Percentiles rank a stretch among this genome's conserved stretches.
Evolutionary conservation across 73 alveolate genomes (phyloP).

Genomic region (Effrenium voratum): DNA sequence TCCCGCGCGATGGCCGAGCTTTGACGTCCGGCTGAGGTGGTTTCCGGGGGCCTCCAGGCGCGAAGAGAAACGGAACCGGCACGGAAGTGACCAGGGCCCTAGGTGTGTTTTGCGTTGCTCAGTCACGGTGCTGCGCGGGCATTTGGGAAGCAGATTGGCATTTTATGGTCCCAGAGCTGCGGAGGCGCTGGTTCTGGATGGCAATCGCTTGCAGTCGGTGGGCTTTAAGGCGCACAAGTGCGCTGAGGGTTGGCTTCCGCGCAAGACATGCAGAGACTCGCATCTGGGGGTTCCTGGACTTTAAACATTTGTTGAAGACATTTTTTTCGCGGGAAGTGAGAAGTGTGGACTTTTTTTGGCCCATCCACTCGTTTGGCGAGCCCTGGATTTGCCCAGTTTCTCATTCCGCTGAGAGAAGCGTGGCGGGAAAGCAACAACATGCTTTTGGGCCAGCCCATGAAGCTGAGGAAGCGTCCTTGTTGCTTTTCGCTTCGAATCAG

Average conservation of each 20-base stretch:
- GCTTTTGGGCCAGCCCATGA: too few relatives aligned
- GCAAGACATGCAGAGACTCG: too few relatives aligned
- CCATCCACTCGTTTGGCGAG: background rate
- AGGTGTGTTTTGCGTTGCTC: background rate
- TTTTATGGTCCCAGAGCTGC: background rate
- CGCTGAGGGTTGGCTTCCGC: background rate
- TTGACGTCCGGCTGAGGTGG: background rate
- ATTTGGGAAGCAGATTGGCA: background rate
- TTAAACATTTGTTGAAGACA: too few relatives aligned
- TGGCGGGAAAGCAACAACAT: too few relatives aligned
- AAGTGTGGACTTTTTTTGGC: background rate
- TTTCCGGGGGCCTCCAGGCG: conserved; percentile 46
- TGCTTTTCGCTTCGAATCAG: too few relatives aligned
- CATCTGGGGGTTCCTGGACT: too few relatives aligned
- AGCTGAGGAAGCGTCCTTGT: too few relatives aligned
- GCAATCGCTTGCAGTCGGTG: conserved; percentile 17
- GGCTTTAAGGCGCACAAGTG: conserved; percentile 15
- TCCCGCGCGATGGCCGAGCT: background rate
- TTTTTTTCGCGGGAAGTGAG: background rate
- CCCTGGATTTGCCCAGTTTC: background rate
- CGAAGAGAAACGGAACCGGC: background rate
- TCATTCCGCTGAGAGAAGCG: background rate
- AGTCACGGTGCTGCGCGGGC: background rate
- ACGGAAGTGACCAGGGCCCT: background rate
- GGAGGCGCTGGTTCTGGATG: conserved; percentile 35